Percentiles rank a stretch among this genome's conserved stretches.
These are phyloP conservation scores for Globisporangium viniferum DNA, from an alignment of 352 stramenopile genomes.

Conservation along the genomic window DNA sequence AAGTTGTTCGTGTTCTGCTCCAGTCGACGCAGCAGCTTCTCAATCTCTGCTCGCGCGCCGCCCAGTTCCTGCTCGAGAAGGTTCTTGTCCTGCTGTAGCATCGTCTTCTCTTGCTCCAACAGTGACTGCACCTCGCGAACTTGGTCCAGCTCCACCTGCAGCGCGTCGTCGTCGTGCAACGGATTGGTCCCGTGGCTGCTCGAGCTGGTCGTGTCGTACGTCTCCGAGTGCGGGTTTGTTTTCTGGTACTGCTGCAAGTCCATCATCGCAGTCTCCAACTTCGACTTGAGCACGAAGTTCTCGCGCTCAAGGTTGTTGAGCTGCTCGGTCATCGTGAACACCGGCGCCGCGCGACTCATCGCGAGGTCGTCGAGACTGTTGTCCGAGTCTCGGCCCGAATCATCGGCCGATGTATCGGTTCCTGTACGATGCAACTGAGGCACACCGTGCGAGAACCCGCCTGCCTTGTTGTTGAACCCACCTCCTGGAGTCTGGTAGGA, in stretches of 20 bases:
- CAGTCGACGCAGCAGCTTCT: constrained; percentile 29
- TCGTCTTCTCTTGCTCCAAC: constrained; percentile 26
- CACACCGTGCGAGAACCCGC: constrained; percentile 11
- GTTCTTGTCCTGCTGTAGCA: constrained; percentile 21
- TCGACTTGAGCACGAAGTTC: constrained; percentile 64
- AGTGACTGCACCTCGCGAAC: constrained; percentile 17
- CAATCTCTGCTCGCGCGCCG: constrained; percentile 33
- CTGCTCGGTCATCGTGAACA: constrained; percentile 70
- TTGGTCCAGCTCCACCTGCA: constrained; percentile 44
- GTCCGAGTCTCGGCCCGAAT: constrained; percentile 24
- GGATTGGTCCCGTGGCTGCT: constrained; percentile 25
- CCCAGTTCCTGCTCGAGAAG: constrained; percentile 38
- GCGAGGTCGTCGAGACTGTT: constrained; percentile 18
- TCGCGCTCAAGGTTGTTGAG: constrained; percentile 70
- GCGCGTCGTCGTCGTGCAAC: background rate
- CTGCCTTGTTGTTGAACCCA: background rate
- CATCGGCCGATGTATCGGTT: constrained; percentile 46
- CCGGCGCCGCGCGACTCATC: constrained; percentile 29
- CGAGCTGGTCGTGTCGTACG: constrained; percentile 44
- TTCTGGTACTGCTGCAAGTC: constrained; percentile 40
- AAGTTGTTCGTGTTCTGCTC: constrained; percentile 14
- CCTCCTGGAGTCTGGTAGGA: background rate
- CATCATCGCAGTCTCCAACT: constrained; percentile 39
- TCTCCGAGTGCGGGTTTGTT: constrained; percentile 26
- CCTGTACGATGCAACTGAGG: constrained; percentile 26